These are phyloP conservation scores for Chaetomium sp. DNA, from an alignment of 2,329 filamentous ascomycete species.

Conservation along the genomic window DNA sequence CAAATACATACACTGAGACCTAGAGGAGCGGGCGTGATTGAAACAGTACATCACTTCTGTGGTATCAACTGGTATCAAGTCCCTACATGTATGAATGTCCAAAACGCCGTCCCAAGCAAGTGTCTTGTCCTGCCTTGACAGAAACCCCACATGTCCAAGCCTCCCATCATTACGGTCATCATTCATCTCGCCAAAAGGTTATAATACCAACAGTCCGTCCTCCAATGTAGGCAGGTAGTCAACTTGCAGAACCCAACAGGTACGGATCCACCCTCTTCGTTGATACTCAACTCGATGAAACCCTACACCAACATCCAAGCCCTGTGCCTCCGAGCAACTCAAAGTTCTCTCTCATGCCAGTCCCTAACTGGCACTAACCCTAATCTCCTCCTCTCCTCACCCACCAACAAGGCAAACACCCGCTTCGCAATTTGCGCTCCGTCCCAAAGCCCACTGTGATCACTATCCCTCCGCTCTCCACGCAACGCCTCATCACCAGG, in stretches of 20 bases:
- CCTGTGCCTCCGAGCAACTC: neutral
- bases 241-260: no score
- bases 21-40: constrained; percentile 4
- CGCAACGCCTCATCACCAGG: constrained; percentile 39
- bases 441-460: constrained; percentile 36
- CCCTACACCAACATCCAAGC: no score
- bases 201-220: no score
- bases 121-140: no score
- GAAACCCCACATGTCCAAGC: no score
- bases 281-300: no score
- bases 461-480: neutral
- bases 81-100: neutral
- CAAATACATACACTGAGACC: neutral
- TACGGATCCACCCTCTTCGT: no score
- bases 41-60: constrained; percentile 5
- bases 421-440: constrained; percentile 44
- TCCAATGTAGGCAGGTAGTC: no score
- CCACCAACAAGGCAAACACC: constrained; percentile 47
- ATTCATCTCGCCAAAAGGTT: no score
- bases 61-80: constrained; percentile 15
- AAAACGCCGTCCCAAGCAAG: neutral
- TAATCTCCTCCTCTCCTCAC: constrained; percentile 37
- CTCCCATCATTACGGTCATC: no score
- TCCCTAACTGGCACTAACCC: constrained; percentile 20
- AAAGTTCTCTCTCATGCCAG: neutral